A percentile compares a stretch with the other conserved stretches of the same genome.
Evolutionary conservation across 176 grass and related monocot species (phyloP).

Genomic region (Elymus sibiricus): DNA sequence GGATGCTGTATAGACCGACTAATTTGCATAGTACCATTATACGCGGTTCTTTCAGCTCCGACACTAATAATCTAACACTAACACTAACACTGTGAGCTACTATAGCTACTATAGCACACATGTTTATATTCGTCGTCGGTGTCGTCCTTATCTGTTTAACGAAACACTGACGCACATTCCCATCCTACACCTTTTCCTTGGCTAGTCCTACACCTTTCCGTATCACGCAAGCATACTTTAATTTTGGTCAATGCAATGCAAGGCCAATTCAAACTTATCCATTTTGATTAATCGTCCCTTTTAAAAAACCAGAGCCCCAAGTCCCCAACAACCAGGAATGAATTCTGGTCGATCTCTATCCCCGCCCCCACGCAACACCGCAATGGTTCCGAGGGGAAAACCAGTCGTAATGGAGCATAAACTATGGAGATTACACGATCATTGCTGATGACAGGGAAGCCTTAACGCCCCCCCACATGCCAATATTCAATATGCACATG

Average conservation of each 20-base stretch:
- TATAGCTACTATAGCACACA: background rate
- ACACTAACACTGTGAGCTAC: background rate
- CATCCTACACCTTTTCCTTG: slow-evolving; percentile 6
- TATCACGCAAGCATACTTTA: background rate
- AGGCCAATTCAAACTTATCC: slow-evolving; percentile 17
- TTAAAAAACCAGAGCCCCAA: background rate
- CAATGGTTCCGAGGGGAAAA: background rate
- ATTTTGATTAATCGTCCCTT: slow-evolving; percentile 1
- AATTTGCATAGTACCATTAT: background rate
- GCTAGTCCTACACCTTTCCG: background rate
- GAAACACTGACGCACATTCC: background rate
- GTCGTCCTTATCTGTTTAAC: background rate
- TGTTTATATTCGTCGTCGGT: background rate
- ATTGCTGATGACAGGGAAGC: slow-evolving; percentile 21
- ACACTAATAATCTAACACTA: background rate
- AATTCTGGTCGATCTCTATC: background rate
- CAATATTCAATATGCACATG: slow-evolving; percentile 18
- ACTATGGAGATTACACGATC: background rate
- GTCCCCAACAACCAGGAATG: background rate
- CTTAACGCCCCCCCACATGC: background rate
- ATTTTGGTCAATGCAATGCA: background rate
- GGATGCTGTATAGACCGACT: background rate
- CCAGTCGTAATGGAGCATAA: background rate
- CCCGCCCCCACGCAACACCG: background rate
- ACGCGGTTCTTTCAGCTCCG: background rate